Base-by-base conservation (phyloP, 257 asterid species). In the Nyctanthes arbortristis region DNA sequence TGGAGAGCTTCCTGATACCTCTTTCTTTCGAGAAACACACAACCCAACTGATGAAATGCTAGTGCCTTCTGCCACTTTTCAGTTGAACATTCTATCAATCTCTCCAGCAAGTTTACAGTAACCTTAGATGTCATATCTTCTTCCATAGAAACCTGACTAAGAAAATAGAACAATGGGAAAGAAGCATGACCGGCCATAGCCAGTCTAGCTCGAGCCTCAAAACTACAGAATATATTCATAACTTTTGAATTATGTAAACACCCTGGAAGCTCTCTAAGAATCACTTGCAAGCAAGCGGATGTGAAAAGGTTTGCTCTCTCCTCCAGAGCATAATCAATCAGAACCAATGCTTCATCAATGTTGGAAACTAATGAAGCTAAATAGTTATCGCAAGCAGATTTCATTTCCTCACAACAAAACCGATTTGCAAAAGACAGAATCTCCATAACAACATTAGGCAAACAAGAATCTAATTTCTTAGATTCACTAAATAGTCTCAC, bases 251-350 rank as follows among this genome's bases (percentile, higher is more conserved):
- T 79, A 56, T 82, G 70, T 27, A 82, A 70, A 62, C 64, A 73
- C 39, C 81, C 74, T 4, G 87, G 84, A 34, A 82, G 76, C 77
- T 79, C 84, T 74, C 87, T 77, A 20, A 82, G 71, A 24, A 82
- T 74, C 20, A 77, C 71, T 71, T 82, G 87, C 77, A 82, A 66
- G 76, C 87, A 82, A 60, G 84, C 79, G 12, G 84, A 80, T 52
- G 73, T 79, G 2, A 79, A 81, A 45, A 74, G 61, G 68, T 56
- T 56, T 7, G 83, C 82, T 59, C 82, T 74, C 70, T 82, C 87
- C 75, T 82, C 87, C 73, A 79, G 58, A 54, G 82, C 87, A 57
- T 82, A 82, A 71, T 82, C 87, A 49, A 82, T 71, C 16, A 82
- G 80, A 52, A 82, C 45, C 70, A 79, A 63, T 55, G 84, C 81